A percentile compares a stretch with the other conserved stretches of the same genome.
Evolutionary conservation across 2,329 filamentous ascomycete species (phyloP).

Genomic region (Lomentospora prolificans): DNA sequence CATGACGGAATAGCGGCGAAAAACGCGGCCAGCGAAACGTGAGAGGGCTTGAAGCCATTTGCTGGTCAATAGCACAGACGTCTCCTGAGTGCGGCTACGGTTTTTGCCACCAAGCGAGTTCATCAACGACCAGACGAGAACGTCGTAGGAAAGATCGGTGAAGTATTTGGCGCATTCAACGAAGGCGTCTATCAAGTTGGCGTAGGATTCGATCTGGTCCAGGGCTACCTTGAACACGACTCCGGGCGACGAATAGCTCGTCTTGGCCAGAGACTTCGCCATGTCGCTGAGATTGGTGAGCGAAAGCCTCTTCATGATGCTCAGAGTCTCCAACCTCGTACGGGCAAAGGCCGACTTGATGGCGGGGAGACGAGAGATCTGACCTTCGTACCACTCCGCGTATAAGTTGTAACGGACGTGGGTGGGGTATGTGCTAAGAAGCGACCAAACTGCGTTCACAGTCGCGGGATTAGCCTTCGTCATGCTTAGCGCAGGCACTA

Average conservation of each 20-base stretch:
- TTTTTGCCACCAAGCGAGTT: constrained; percentile 56
- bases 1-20: constrained; percentile 75
- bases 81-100: constrained; percentile 52
- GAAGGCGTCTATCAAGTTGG: constrained; percentile 88
- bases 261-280: constrained; percentile 81
- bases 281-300: constrained; percentile 79
- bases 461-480: constrained; percentile 75
- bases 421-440: constrained; percentile 70
- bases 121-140: constrained; percentile 85
- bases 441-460: constrained; percentile 76
- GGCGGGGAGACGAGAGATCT: constrained; percentile 64
- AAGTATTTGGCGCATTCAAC: constrained; percentile 94
- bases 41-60: constrained; percentile 86
- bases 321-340: constrained; percentile 68
- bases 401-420: constrained; percentile 79
- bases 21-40: constrained; percentile 83
- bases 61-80: constrained; percentile 65
- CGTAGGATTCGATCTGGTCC: constrained; percentile 85
- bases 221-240: constrained; percentile 85
- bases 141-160: constrained; percentile 84
- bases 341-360: constrained; percentile 71
- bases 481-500: constrained; percentile 83
- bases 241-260: constrained; percentile 83
- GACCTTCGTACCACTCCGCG: constrained; percentile 81
- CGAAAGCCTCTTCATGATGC: constrained; percentile 81